Evolutionary conservation across 176 grass and related monocot species (phyloP), one percentile per base, ranked within the genome.

Genomic region (Coix lacrymajobi): DNA sequence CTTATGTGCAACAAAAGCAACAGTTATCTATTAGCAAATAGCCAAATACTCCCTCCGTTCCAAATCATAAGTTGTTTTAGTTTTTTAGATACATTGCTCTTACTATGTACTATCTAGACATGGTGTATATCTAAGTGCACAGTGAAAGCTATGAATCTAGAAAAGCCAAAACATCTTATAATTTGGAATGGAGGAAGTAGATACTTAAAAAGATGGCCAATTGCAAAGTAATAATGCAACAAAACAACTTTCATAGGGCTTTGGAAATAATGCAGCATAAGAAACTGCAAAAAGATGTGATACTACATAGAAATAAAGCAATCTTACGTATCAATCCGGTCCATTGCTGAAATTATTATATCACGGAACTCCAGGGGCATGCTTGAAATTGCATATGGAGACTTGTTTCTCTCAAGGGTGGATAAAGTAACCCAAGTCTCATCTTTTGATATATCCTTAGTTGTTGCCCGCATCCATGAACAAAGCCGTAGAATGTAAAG

Each of bases 351-450:
- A 81, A 90, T 85, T 85, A 62, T 81, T 32, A 90, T 89, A 79
- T 88, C 87, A 79, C 72, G 91, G 79, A 99, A 99, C 80, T 89
- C 89, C 60, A 99, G 91, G 25, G 93, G 96, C 89, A 99, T 89
- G 80, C 85, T 79, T 36, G 96, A 99, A 99, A 99, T 99, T 89
- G 96, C 89, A 80, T 99, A 99, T 8, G 83, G 80, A 63, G 96
- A 99, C 64, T 87, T 99, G 83, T 99, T 96, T 52, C 96, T 89
- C 76, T 96, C 96, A 30, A 99, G 89, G 45, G 91, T 94, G 83
- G 93, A 88, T 48, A 99, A 88, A 87, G 85, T 93, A 82, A 86
- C 60, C 96, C 96, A 99, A 69, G 77, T 95, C 83, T 99, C 96
- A 39, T 94, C 86, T 78, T 89, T 93, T 32, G 91, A 83, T 57